Base-by-base conservation (phyloP, 176 grass and related monocot genomes). In the Phragmites australis region DNA sequence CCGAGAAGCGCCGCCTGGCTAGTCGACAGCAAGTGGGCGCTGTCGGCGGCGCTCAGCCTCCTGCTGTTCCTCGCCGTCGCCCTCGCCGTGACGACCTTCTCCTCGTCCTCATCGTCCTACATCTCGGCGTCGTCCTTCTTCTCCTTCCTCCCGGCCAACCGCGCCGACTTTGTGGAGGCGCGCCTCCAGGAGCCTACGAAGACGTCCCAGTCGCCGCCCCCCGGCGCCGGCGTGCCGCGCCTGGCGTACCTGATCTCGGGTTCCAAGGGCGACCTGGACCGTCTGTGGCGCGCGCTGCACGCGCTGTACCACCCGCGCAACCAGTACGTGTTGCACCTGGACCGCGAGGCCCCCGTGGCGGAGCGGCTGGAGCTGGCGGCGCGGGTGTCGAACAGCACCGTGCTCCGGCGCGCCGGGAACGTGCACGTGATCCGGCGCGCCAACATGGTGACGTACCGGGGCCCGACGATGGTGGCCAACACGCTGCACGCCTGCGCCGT, bases 251-350 rank as follows among this genome's bases (percentile, higher is more conserved):
- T 99, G 49, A 43, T 99, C 21, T 93, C 92, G 0, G 96, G 96
- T 4, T 99, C 96, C 16, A 93, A 93, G 82, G 96, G 96, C 27
- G 96, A 99, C 85, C 81, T 99, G 56, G 92, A 99, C 41, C 86
- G 86, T 3, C 84, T 99, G 22, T 99, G 96, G 96, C 77, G 96
- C 14, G 30, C 88, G 23, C 70, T 99, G 58, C 96, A 92, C 82
- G 96, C 96, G 65, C 85, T 99, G 17, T 95, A 99, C 90, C 96
- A 99, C 72, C 96, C 96, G 32, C 82, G 76, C 0, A 99, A 99
- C 81, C 77, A 91, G 34, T 99, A 99, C 67, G 81, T 95, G 73
- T 79, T 99, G 75, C 96, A 99, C 85, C 85, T 99, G 43, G 96
- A 95, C 89, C 70, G 83, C 14, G 96, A 95, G 72, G 82, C 96